Evolutionary conservation across 139 green algal genomes (phyloP).

Genomic region (Pleodorina starrii): DNA sequence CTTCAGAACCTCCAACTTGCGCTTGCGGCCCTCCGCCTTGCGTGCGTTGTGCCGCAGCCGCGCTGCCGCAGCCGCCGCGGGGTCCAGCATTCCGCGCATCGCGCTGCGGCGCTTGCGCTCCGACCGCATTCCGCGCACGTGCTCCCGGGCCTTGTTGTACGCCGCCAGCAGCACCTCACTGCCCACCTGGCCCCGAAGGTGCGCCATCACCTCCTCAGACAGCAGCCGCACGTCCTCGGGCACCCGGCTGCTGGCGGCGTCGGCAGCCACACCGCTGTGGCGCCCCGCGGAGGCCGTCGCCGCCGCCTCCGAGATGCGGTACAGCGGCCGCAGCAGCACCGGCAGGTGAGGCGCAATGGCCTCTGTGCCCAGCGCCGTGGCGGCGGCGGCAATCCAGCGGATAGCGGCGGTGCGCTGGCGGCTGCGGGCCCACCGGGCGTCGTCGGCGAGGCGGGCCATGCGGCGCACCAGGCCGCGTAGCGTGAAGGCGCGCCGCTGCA

Average conservation of each 20-base stretch:
- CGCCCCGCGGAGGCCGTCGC: neutral
- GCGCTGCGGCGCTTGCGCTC: constrained; percentile 67
- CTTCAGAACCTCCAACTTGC: constrained; percentile 84
- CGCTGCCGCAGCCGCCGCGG: constrained; percentile 76
- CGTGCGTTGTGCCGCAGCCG: constrained; percentile 70
- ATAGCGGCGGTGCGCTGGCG: constrained; percentile 79
- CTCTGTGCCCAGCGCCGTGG: constrained; percentile 65
- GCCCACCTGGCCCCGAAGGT: constrained; percentile 79
- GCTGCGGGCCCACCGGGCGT: constrained; percentile 60
- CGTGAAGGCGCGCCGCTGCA: constrained; percentile 61
- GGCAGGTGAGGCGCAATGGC: constrained; percentile 75
- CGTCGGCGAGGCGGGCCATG: constrained; percentile 81
- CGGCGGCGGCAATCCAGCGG: constrained; percentile 83
- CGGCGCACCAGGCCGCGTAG: constrained; percentile 77
- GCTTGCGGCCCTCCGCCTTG: constrained; percentile 74
- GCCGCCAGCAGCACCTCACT: constrained; percentile 77
- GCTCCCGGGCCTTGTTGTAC: constrained; percentile 75
- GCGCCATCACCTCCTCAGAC: constrained; percentile 81
- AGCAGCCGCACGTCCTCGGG: constrained; percentile 63
- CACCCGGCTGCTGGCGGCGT: neutral
- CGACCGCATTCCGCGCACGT: constrained; percentile 58
- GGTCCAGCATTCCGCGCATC: constrained; percentile 81
- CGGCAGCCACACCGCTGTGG: neutral
- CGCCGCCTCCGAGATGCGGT: constrained; percentile 80
- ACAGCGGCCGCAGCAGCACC: constrained; percentile 82